These are phyloP conservation scores for Bretziella fagacearum DNA, from an alignment of 2,329 filamentous ascomycete genomes.

Conservation along the genomic window DNA sequence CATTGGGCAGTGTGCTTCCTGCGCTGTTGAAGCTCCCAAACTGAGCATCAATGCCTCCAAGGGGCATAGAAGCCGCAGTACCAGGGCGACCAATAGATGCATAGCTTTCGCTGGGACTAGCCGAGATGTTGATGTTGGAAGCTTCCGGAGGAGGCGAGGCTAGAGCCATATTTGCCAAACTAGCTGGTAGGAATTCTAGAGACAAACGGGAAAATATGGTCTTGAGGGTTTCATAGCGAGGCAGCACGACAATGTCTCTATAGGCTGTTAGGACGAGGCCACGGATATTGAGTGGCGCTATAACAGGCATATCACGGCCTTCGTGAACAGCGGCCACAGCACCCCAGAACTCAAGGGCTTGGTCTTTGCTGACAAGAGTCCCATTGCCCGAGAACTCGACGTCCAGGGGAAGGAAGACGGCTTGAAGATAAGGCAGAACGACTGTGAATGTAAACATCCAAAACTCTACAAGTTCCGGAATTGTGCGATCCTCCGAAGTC, in stretches of 20 bases:
- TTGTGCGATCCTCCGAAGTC: constrained; percentile 71
- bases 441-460: constrained; percentile 88
- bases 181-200: constrained; percentile 54
- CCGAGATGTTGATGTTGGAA: constrained; percentile 24
- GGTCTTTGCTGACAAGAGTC: constrained; percentile 55
- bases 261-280: constrained; percentile 75
- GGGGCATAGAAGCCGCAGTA: constrained; percentile 45
- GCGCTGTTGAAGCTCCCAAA: constrained; percentile 51
- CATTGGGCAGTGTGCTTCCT: constrained; percentile 63
- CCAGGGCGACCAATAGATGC: constrained; percentile 39
- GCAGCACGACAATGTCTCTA: constrained; percentile 74
- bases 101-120: constrained; percentile 34
- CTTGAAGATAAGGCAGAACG: constrained; percentile 84
- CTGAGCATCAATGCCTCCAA: constrained; percentile 42
- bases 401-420: constrained; percentile 83
- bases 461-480: constrained; percentile 77
- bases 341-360: constrained; percentile 84
- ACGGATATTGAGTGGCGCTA: constrained; percentile 45
- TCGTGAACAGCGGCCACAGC: constrained; percentile 28
- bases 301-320: constrained; percentile 5
- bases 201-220: constrained; percentile 78
- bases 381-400: constrained; percentile 82
- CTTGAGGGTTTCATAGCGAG: constrained; percentile 76
- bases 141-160: constrained; percentile 36
- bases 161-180: constrained; percentile 33